Conservation (phyloP, 2,329 filamentous ascomycete species). For the Thyridium curvatum region DNA sequence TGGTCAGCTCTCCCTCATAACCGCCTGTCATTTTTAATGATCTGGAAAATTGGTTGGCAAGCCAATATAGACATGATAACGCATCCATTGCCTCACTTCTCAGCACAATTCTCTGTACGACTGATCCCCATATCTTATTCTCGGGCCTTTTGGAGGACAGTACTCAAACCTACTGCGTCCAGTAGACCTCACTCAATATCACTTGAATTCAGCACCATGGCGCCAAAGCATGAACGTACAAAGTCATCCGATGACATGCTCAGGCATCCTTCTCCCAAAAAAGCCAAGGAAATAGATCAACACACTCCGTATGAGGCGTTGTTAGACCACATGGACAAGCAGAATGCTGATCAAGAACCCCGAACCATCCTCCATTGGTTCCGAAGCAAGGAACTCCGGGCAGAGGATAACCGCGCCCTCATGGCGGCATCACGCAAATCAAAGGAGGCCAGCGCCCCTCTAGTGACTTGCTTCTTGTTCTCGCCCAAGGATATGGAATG, state of each 20-base stretch:
- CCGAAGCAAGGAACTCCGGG: conserved; percentile 15
- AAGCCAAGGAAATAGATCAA: conserved; percentile 15
- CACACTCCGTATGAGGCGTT: conserved; percentile 12
- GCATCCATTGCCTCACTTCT: too few relatives aligned
- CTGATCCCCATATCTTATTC: too few relatives aligned
- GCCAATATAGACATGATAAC: too few relatives aligned
- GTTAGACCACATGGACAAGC: conserved; percentile 4
- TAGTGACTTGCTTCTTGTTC: conserved; percentile 15
- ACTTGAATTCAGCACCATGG: conserved; percentile 1
- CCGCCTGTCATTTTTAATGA: too few relatives aligned
- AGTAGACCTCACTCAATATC: too few relatives aligned
- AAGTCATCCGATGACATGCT: conserved; percentile 13
- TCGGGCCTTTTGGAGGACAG: too few relatives aligned
- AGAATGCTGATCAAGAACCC: conserved; percentile 1
- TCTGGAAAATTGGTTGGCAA: too few relatives aligned
- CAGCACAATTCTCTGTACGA: too few relatives aligned
- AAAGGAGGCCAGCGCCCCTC: conserved; percentile 4
- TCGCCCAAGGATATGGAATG: conserved; percentile 15
- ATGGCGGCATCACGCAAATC: conserved; percentile 13
- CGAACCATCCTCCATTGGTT: conserved; percentile 16
- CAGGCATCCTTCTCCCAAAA: conserved; percentile 17
- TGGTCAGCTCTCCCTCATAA: too few relatives aligned
- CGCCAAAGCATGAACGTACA: conserved; percentile 12
- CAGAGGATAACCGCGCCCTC: conserved; percentile 15
- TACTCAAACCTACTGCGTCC: too few relatives aligned